Conservation (phyloP, 192 early-diverging fungal species). For the Coemansia aciculifera region DNA sequence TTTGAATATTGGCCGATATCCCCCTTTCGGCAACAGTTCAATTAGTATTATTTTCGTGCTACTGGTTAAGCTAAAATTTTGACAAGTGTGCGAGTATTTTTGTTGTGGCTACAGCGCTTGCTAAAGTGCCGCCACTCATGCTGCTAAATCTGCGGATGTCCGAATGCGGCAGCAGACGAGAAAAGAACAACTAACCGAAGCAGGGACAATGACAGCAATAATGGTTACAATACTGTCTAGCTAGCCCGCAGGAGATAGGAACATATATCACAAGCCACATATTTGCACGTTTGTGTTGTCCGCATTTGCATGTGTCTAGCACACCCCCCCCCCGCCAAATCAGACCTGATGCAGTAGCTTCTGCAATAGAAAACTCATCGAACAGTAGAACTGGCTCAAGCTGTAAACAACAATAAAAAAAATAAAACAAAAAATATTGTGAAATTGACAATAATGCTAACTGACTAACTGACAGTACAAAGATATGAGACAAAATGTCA, state of each 20-base stretch:
- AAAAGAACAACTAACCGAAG: neutral
- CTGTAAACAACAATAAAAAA: neutral
- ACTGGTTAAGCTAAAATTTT: neutral
- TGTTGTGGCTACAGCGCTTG: constrained; percentile 1
- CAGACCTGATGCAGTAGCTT: neutral
- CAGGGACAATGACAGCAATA: neutral
- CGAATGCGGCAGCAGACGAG: neutral
- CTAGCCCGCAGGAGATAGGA: neutral
- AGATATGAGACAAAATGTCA: neutral
- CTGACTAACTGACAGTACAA: neutral
- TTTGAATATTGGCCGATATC: neutral
- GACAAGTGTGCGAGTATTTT: neutral
- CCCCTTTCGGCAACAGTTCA: neutral
- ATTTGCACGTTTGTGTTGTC: neutral
- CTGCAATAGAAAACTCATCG: neutral
- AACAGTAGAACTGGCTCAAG: neutral
- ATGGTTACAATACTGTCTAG: neutral
- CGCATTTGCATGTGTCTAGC: neutral
- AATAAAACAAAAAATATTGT: neutral
- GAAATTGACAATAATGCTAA: neutral
- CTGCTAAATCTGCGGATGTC: neutral
- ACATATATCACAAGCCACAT: neutral
- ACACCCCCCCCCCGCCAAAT: neutral
- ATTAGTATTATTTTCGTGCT: neutral
- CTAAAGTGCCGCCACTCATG: neutral